Base-by-base conservation (phyloP, 2,329 filamentous ascomycete genomes). In the Venturia aucupariae region DNA sequence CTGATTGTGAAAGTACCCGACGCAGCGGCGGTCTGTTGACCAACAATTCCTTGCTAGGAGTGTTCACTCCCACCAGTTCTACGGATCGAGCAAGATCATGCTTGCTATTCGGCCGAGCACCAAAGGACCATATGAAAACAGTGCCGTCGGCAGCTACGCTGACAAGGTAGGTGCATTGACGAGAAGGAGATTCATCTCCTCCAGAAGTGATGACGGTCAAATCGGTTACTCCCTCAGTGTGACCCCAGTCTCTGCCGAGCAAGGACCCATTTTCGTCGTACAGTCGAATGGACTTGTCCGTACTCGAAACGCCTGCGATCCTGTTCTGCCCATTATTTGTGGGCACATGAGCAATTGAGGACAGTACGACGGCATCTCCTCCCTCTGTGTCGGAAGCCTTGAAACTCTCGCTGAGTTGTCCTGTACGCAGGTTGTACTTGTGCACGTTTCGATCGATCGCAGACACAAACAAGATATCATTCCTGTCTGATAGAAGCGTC, bases 181-280 rank as follows among this genome's bases (percentile, higher is more conserved):
- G 66, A 35, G 67, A 65, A 3, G 71, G 67, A 19, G 67, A 69
- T 64, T 89, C 84, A 13, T 66, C 60, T 13, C 67, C 67, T 48
- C 71, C 69, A n/a, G 66, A 57, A 51, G 65, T 63, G 2, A 93
- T 74, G 22, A 97, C 77, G 4, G 89, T 84, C 22, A 95, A 86
- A 66, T 92, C 92, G 62, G 90, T 96, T 68, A 99, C 91, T 10
- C 92, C 89, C 72, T 97, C 92, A 0, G 92, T 96, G 70, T 99
- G 94, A 0, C 94, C 94, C 85, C 92, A 97, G 76, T 97, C 94
- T 48, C 91, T 86, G 61, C 92, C 89, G 35, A 97, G 77, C 65
- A 99, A 87, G 1, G 80, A 78, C 10, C 93, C 92, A 51, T 85
- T 86, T 67, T 88, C 86, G 69, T 96, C 90, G 71, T 99, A 99